Evolutionary conservation across 495 filamentous ascomycete species (phyloP), one percentile per base, ranked within the genome.

Genomic region (Podospora australis): DNA sequence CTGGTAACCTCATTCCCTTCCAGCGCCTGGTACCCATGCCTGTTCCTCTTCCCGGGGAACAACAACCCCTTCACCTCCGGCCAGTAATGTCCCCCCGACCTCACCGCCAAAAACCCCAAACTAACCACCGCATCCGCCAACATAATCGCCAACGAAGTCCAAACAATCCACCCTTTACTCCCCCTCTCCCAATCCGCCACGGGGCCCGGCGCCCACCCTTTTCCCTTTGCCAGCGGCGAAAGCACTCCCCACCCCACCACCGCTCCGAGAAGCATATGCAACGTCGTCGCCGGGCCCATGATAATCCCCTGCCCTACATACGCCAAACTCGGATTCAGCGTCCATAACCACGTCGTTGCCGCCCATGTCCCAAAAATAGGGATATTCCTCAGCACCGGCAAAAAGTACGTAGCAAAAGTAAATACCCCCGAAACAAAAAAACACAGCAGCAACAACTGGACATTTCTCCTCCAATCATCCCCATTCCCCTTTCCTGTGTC

Each of bases 111-210:
- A 71, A 88, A 90, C 4, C 86, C 81, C 16, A 99, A 76, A 55
- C 87, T 96, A 44, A 96, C 77, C 3, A 97, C 70, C 2, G 90
- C 86, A 67, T 99, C 92, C 6, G 88, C 84, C 52, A 99, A 78
- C 92, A 99, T 99, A 52, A 99, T 94, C 1, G 92, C 88, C 24
- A 99, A 66, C 48, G 86, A 91, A 1, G 91, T 70, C 92, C 92
- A 99, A 0, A 97, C 87, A 49, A 99, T 96, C 92, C 92, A 99
- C 17, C 91, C 92, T 71, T 96, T 95, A 60, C 86, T 92, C 6
- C 92, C 92, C 25, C 71, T 78, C 47, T 84, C 82, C 94, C 94
- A 99, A 60, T 92, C 87, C 21, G 80, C 68, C 1, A 96, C 88
- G 1, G 79, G 73, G 0, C 89, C 92, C 1, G 89, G 86, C 13